phyloP scores from a whole-genome alignment of 345 rosid genomes.

The Eucalyptus melliodora region DNA sequence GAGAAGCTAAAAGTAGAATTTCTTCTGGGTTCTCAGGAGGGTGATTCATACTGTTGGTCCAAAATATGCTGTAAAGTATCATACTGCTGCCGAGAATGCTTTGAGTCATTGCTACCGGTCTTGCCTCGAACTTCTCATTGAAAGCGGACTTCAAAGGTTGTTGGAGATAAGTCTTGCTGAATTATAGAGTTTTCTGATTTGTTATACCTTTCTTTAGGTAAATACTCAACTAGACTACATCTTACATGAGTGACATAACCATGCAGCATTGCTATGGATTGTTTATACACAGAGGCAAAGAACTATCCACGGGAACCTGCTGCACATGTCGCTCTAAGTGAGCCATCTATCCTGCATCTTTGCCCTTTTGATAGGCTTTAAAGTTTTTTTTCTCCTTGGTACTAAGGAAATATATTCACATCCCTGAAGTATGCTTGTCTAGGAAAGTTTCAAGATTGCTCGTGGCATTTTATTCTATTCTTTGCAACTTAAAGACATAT shows the following conservation, averaged over 20 bases:
- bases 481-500: not conserved
- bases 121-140: constrained; percentile 91
- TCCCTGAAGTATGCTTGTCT: not conserved
- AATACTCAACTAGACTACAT: constrained; percentile 6
- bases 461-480: not conserved
- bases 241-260: constrained; percentile 4
- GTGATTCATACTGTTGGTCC: constrained; percentile 98
- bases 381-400: not conserved
- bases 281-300: constrained; percentile 90
- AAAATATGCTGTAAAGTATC: constrained; percentile 93
- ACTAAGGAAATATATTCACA: not conserved
- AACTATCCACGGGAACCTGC: constrained; percentile 99
- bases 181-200: not conserved
- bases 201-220: not conserved
- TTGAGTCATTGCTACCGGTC: constrained; percentile 95
- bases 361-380: not conserved
- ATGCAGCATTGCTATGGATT: constrained; percentile 87
- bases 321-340: constrained; percentile 96
- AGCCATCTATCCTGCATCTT: constrained; percentile 9
- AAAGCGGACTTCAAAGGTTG: constrained; percentile 78
- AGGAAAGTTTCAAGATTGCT: not conserved
- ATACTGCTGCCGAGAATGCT: constrained; percentile 99
- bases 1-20: not conserved
- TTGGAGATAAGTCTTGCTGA: not conserved
- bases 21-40: constrained; percentile 29